These are phyloP conservation scores for Alopecurus myosuroides DNA, from an alignment of 176 grass and related monocot genomes.

Conservation along the genomic window DNA sequence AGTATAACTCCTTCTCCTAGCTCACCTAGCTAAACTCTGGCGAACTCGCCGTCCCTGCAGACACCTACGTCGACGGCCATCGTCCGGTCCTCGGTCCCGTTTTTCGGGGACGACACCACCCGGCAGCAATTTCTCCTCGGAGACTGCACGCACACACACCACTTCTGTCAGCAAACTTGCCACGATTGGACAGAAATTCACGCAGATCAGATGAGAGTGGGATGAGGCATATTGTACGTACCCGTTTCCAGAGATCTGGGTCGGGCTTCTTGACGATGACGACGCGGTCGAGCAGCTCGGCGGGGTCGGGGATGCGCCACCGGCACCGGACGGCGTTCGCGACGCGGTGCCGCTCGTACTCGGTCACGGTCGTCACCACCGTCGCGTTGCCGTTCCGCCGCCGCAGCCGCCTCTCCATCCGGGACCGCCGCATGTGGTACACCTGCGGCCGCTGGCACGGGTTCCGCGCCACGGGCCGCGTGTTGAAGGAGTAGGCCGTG, in stretches of 20 bases:
- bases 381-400: background rate
- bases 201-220: background rate
- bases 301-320: slow-evolving; percentile 9
- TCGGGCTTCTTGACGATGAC: slow-evolving; percentile 14
- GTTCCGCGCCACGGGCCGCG: slow-evolving; percentile 4
- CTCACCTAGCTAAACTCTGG: background rate
- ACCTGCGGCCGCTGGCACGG: background rate
- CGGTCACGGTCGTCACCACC: background rate
- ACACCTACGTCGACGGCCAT: slow-evolving; percentile 1
- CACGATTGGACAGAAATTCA: background rate
- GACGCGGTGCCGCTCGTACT: background rate
- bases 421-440: background rate
- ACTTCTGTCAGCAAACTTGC: background rate
- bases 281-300: background rate
- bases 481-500: slow-evolving; percentile 8
- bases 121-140: slow-evolving; percentile 13
- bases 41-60: slow-evolving; percentile 7
- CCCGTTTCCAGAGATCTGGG: slow-evolving; percentile 8
- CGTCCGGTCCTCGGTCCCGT: background rate
- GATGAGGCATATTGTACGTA: background rate
- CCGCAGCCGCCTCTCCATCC: background rate
- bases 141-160: background rate
- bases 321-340: background rate
- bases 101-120: background rate
- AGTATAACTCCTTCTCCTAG: background rate